Evolutionary conservation across 2,329 filamentous ascomycete genomes (phyloP), one percentile per base, ranked within the genome.

Genomic region (Colletotrichum phormii): DNA sequence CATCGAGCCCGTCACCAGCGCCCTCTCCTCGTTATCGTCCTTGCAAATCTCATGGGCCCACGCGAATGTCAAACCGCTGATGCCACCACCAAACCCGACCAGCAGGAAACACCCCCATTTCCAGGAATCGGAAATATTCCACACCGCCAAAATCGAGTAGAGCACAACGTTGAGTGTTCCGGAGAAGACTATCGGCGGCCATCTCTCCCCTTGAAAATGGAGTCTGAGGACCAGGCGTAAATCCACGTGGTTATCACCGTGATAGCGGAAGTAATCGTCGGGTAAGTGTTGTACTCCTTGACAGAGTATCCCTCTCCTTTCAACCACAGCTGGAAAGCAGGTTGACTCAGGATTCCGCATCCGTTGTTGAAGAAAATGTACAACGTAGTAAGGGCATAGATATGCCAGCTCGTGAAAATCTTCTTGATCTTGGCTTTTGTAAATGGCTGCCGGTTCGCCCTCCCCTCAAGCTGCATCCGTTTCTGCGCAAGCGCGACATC

Each of bases 301-400:
- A 87, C 76, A 29, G 77, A 78, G 76, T 87, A 86, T 1, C 84
- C 84, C 63, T 84, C 75, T 0, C 77, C 75, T 76, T 87, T 87
- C 24, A 87, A 80, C 85, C 85, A 87, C 0, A 87, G 77, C 26
- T 83, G 76, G 75, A 92, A 92, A 0, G 88, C 85, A 0, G 91
- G 90, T 77, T 89, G 87, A 22, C 83, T 82, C 9, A 81, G 79
- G 2, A 83, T 81, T 2, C 81, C 83, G 22, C 74, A 75, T 2
- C 86, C 89, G 75, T 93, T 93, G 79, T 91, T 92, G 83, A 92
- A 93, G 54, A 88, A 86, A 77, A 92, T 85, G 77, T 93, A 93
- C 1, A 92, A 79, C 0, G 89, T 67, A 0, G 86, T 86, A 3
- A 93, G 81, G 0, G 87, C 75, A 67, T 91, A 93, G 1, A 93